Conservation (phyloP, 2,329 filamentous ascomycete genomes). For the Phialocephala sp. region DNA sequence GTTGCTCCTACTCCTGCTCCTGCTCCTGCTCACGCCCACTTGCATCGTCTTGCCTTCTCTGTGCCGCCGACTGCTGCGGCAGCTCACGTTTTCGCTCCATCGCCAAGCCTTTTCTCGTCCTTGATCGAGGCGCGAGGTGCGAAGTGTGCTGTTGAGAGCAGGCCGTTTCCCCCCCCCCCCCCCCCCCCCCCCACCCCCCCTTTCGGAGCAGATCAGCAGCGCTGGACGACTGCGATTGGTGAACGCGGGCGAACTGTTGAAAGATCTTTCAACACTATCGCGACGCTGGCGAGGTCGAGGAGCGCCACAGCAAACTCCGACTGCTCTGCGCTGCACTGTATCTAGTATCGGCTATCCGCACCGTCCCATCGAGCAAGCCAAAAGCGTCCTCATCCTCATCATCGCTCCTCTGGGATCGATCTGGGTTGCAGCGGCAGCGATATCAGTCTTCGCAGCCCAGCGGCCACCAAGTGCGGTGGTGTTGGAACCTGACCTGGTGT, state of each 20-base stretch:
- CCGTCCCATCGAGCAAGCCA: neutral
- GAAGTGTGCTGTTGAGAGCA: neutral
- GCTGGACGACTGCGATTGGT: conserved; percentile 11
- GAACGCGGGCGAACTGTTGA: conserved; percentile 17
- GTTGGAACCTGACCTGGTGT: neutral
- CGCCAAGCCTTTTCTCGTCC: neutral
- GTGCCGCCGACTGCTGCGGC: neutral
- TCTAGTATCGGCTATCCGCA: conserved; percentile 1
- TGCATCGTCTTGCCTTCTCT: conserved; percentile 17
- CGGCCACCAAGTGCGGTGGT: neutral
- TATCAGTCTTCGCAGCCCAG: neutral
- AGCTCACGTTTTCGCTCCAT: neutral
- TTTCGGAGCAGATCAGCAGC: conserved; percentile 17
- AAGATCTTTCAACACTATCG: conserved; percentile 10
- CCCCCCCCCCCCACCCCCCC: neutral
- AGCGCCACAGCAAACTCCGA: neutral
- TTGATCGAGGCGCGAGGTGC: neutral
- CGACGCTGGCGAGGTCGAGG: neutral
- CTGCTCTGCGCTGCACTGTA: neutral
- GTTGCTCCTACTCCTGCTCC: neutral
- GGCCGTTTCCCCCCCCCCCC: neutral
- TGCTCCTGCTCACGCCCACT: conserved; percentile 3
- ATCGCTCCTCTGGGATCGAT: neutral
- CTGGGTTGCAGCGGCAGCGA: conserved; percentile 4
- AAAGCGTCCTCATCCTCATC: neutral